A percentile compares a stretch with the other conserved stretches of the same genome.
Conservation (phyloP, 2,329 filamentous ascomycete genomes). For the Paracorniculantispora psalliotae region DNA sequence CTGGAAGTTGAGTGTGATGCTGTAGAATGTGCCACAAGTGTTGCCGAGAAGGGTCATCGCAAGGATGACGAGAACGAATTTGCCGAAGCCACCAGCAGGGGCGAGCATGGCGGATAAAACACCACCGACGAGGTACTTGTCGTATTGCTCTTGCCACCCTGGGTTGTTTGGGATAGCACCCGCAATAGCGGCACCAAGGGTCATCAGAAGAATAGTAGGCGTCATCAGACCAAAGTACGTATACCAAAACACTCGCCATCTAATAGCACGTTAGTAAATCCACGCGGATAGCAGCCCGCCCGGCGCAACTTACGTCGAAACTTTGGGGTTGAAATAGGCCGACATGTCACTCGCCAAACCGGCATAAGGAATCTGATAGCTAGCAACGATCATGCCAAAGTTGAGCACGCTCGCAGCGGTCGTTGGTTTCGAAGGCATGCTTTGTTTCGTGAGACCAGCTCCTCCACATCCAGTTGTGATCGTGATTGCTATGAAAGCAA, state of each 20-base stretch:
- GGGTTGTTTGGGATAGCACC: constrained; percentile 52
- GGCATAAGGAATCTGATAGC: constrained; percentile 60
- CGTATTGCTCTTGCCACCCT: constrained; percentile 50
- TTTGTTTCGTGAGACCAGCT: constrained; percentile 44
- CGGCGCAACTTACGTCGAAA: constrained; percentile 38
- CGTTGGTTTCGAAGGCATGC: constrained; percentile 32
- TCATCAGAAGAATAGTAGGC: constrained; percentile 56
- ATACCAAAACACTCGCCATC: constrained; percentile 47
- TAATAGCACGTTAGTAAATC: constrained; percentile 11
- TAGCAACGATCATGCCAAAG: constrained; percentile 57
- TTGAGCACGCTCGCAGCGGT: constrained; percentile 44
- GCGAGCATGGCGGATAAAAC: constrained; percentile 56
- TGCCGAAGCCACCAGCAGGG: constrained; percentile 55
- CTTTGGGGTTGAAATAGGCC: constrained; percentile 54
- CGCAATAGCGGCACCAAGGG: constrained; percentile 59
- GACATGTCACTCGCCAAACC: constrained; percentile 56
- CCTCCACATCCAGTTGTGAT: constrained; percentile 53
- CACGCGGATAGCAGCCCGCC: not conserved
- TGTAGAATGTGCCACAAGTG: constrained; percentile 55
- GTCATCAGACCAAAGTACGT: constrained; percentile 50
- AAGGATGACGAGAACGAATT: constrained; percentile 56
- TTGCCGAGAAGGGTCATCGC: constrained; percentile 55
- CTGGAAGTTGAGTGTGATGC: constrained; percentile 60
- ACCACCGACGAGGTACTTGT: constrained; percentile 50
- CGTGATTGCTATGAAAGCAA: constrained; percentile 48